Evolutionary conservation across 2,329 filamentous ascomycete species (phyloP), one percentile per base, ranked within the genome.

Genomic region (Cladobotryum mycophilum): DNA sequence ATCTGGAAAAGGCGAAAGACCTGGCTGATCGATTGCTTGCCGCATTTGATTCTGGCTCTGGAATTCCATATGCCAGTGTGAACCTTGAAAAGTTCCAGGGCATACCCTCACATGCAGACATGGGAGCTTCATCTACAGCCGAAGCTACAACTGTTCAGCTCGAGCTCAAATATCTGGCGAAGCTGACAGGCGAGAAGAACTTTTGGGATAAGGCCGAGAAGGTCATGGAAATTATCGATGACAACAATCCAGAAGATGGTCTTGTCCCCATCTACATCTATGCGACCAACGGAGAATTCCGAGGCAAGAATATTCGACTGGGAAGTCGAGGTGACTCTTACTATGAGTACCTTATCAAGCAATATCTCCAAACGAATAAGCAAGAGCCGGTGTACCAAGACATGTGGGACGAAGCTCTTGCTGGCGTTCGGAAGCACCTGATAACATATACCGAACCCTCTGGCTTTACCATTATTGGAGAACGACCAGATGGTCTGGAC

Each of bases 341-440:
- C 71, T 99, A 99, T 70, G 89, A 99, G 71, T 99, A 99, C 67
- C 81, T 99, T 46, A 95, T 97, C 75, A 99, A 99, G 73, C 93
- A 99, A 67, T 97, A 95, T 65, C 77, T 96, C 17, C 93, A 99
- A 69, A 99, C 93, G 12, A 88, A 88, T 51, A 83, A 87, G 65
- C 78, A 91, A 62, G 92, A 99, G 66, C 76, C 83, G 0, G 72
- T 97, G 14, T 99, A 99, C 68, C 76, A 85, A 57, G 88, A 93
- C 13, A 88, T 99, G 84, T 99, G 95, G 91, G 79, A 92, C 37
- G 87, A 99, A 65, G 79, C 89, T 13, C 74, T 99, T 42, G 75
- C 74, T 14, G 93, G 92, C 45, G 84, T 97, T 51, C 89, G 92
- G 61, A 95, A 95, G 69, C 85, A 99, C 65, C 80, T 99, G 30